A percentile compares a stretch with the other conserved stretches of the same genome.
These are phyloP conservation scores for Taiwanofungus camphoratus DNA, from an alignment of 1,284 basidiomycete species.

Conservation along the genomic window DNA sequence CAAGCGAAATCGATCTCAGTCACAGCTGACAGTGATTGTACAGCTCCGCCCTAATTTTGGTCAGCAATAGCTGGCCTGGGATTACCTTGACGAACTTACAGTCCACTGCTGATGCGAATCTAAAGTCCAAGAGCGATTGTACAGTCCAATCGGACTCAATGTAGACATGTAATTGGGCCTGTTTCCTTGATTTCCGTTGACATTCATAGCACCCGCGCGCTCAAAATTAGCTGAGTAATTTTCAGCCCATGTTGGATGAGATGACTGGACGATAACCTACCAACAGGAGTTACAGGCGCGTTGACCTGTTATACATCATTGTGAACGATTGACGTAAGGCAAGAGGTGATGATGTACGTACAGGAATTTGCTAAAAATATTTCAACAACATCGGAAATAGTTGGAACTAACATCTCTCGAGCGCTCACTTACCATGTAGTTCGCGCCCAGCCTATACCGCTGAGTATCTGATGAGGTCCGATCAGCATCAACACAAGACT, in stretches of 20 bases:
- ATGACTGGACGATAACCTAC: conserved; percentile 7
- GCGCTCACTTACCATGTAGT: conserved; percentile 26
- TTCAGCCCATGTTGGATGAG: not conserved
- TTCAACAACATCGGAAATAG: too few relatives aligned
- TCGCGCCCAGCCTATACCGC: conserved; percentile 35
- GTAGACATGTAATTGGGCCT: conserved; percentile 28
- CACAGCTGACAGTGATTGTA: conserved; percentile 26
- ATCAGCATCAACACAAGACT: not conserved
- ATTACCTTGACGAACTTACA: conserved; percentile 13
- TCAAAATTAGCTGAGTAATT: conserved; percentile 34
- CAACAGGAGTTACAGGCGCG: conserved; percentile 22
- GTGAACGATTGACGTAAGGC: not conserved
- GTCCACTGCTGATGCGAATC: conserved; percentile 31
- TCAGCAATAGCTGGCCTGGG: not conserved
- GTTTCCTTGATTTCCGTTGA: conserved; percentile 27
- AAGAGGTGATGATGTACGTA: conserved; percentile 6
- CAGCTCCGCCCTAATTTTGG: conserved; percentile 25
- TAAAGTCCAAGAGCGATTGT: conserved; percentile 32
- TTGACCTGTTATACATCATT: conserved; percentile 17
- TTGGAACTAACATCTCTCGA: too few relatives aligned
- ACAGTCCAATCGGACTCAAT: conserved; percentile 22
- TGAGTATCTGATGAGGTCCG: conserved; percentile 25
- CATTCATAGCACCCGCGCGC: conserved; percentile 27
- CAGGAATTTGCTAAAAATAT: conserved; percentile 25
- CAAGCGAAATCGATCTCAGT: conserved; percentile 39